Conservation (phyloP, 106 monocot species). For the Vanilla planifolia region DNA sequence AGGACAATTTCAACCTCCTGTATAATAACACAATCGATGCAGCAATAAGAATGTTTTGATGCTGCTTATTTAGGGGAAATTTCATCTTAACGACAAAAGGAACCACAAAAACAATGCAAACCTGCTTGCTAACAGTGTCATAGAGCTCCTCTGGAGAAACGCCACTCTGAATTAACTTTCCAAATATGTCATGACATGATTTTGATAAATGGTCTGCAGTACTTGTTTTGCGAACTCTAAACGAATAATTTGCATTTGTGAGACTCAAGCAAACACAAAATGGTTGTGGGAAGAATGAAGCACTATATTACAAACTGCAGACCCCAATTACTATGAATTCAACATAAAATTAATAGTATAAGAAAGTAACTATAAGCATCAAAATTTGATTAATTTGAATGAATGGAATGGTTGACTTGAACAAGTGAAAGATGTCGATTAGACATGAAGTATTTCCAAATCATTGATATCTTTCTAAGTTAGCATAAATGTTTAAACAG, state of each 20-base stretch:
- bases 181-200: slow-evolving; percentile 86
- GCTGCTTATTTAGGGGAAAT: background rate
- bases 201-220: slow-evolving; percentile 44
- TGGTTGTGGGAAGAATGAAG: too few species aligned
- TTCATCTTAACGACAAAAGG: background rate
- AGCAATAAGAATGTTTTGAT: background rate
- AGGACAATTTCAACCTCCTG: slow-evolving; percentile 95
- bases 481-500: too few species aligned
- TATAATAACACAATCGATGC: background rate
- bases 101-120: slow-evolving; percentile 2
- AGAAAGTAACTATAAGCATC: too few species aligned
- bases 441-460: too few species aligned
- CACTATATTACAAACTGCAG: too few species aligned
- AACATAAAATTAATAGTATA: too few species aligned
- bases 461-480: too few species aligned
- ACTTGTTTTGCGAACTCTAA: slow-evolving; percentile 67
- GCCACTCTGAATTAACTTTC: slow-evolving; percentile 76
- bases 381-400: too few species aligned
- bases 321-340: too few species aligned
- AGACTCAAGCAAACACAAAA: too few species aligned
- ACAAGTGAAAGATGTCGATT: too few species aligned
- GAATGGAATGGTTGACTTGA: too few species aligned
- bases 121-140: slow-evolving; percentile 86
- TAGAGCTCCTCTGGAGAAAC: slow-evolving; percentile 58
- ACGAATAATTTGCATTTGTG: slow-evolving; percentile 6